Base-by-base conservation (phyloP, 2,329 filamentous ascomycete species). In the Ascochyta lentis region DNA sequence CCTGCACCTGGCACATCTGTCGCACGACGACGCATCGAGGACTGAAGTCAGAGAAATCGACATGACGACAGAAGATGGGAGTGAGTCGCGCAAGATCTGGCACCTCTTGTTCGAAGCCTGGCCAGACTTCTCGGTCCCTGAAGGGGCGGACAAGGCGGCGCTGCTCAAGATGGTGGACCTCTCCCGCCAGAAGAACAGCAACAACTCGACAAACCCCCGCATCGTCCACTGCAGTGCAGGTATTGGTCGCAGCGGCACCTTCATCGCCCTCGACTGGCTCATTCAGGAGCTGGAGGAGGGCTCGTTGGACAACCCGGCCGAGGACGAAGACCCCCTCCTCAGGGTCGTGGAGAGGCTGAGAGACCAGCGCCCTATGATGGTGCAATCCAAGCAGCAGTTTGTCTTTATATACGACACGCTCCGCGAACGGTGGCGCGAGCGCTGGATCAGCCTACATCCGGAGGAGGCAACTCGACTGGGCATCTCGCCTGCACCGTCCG, bases 181-280 rank as follows among this genome's bases (percentile, higher is more conserved):
- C 2, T 91, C 89, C 2, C 81, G 84, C 22, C 79, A 84, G 59
- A 84, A 83, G 71, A 84, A 86, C 60, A 77, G 76, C 22, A 63
- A 73, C 55, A 68, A 73, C 39, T 37, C 68, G 26, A 61, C 58
- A 22, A 92, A 90, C 67, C 91, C 94, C 4, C 88, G 94, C 51
- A 88, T 98, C 57, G 77, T 83, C 2, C 81, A 83, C 55, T 83
- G 81, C 79, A 96, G 91, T 70, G 95, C 95, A 7, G 95, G 95
- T 35, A 94, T 99, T 13, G 95, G 95, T 12, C 87, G 95, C 51
- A 96, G 91, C 7, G 95, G 95, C 31, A 98, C 95, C 0, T 99
- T 98, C 72, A 96, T 99, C 68, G 90, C 92, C 1, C 84, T 99
- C n/a, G 95, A 98, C 76, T 92, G 96, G 75, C 84, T 99, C 24